Conservation (phyloP, 2,329 filamentous ascomycete species). For the Colletotrichum filicis region DNA sequence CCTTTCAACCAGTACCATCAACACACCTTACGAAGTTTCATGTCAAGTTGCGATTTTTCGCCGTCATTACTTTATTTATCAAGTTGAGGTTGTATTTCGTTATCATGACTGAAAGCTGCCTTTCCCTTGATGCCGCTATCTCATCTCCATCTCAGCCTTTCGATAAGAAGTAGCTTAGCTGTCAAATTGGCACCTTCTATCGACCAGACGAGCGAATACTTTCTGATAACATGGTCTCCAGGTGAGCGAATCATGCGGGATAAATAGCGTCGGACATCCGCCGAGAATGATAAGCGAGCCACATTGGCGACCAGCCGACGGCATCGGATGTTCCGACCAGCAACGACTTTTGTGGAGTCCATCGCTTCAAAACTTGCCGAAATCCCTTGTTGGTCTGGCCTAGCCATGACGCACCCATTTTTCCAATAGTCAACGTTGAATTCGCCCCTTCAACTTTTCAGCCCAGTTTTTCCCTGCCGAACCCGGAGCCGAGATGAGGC, state of each 20-base stretch:
- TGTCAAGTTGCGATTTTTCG: background rate
- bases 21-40: background rate
- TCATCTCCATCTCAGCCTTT: background rate
- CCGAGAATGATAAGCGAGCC: constrained; percentile 2
- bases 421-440: background rate
- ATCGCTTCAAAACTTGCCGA: constrained; percentile 30
- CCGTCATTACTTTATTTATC: background rate
- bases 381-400: background rate
- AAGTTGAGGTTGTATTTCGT: background rate
- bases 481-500: constrained; percentile 16
- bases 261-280: constrained; percentile 15
- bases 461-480: constrained; percentile 8
- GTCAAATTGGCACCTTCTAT: background rate
- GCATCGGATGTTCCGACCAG: constrained; percentile 19
- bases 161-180: background rate
- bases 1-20: background rate
- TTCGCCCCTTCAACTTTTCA: background rate
- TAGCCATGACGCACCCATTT: constrained; percentile 11
- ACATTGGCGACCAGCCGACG: background rate
- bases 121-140: background rate
- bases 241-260: background rate
- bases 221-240: background rate
- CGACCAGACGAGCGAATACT: background rate
- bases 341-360: constrained; percentile 12
- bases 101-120: background rate